Conservation (phyloP, 495 filamentous ascomycete genomes). For the Friedmanniomyces simplex region DNA sequence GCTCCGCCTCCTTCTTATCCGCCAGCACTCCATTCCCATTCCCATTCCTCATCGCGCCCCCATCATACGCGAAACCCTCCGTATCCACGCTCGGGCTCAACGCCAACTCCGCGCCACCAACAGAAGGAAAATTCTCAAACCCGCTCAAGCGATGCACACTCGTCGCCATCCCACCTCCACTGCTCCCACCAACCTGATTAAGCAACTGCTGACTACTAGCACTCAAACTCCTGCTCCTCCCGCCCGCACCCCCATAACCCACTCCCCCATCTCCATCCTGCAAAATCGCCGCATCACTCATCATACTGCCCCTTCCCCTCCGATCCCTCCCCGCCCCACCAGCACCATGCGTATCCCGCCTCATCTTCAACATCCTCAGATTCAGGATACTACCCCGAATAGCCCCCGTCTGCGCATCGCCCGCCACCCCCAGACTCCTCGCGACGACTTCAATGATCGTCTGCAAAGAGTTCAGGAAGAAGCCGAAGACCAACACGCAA, state of each 20-base stretch:
- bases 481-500: conserved; percentile 80
- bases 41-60: background rate
- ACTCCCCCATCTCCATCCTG: conserved; percentile 51
- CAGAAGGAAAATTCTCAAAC: conserved; percentile 15
- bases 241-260: conserved; percentile 44
- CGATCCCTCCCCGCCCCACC: conserved; percentile 36
- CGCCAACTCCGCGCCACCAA: background rate
- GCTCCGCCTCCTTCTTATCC: conserved; percentile 4
- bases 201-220: conserved; percentile 71
- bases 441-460: conserved; percentile 81
- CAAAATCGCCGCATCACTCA: conserved; percentile 72
- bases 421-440: conserved; percentile 13
- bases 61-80: conserved; percentile 40
- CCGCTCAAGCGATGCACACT: conserved; percentile 14
- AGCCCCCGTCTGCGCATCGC: conserved; percentile 15
- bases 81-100: background rate
- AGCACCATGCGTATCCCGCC: background rate
- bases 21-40: background rate
- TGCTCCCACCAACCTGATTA: background rate
- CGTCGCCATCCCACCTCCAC: background rate
- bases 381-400: conserved; percentile 18
- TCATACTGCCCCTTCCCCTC: conserved; percentile 62
- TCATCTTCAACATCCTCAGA: conserved; percentile 19
- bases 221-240: conserved; percentile 65
- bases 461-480: conserved; percentile 84